phyloP scores from a whole-genome alignment of 192 early-diverging fungal species.

The Paraglomus occultum region DNA sequence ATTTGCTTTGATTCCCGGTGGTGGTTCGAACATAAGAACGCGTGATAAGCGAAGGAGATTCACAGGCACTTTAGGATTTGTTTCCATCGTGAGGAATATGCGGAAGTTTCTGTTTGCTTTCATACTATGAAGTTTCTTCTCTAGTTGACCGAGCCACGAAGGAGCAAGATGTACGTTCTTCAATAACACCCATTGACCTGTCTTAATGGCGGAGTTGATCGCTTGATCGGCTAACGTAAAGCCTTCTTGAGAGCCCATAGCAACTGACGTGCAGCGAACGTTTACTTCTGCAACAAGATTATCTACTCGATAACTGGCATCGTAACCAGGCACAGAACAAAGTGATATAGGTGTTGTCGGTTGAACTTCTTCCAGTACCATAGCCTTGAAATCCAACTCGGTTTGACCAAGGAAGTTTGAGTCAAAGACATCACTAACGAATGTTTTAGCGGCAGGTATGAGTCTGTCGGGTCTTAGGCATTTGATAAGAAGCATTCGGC shows the following conservation, averaged over 20 bases:
- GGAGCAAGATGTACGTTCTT: conserved; percentile 99
- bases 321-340: conserved; percentile 91
- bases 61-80: conserved; percentile 92
- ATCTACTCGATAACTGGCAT: conserved; percentile 94
- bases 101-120: conserved; percentile 85
- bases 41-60: conserved; percentile 88
- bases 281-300: conserved; percentile 71
- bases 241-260: conserved; percentile 98
- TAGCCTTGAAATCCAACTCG: conserved; percentile 67
- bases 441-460: conserved; percentile 64
- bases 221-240: conserved; percentile 86
- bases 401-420: conserved; percentile 48
- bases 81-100: conserved; percentile 98
- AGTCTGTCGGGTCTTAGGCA: conserved; percentile 88
- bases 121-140: conserved; percentile 89
- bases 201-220: conserved; percentile 76
- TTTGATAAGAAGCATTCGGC: conserved; percentile 79
- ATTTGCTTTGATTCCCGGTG: conserved; percentile 94
- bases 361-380: conserved; percentile 71
- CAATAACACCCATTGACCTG: conserved; percentile 93
- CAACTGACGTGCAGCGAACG: conserved; percentile 73
- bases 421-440: conserved; percentile 72
- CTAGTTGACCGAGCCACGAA: conserved; percentile 89
- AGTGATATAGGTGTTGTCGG: conserved; percentile 83
- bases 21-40: conserved; percentile 94